Base-by-base conservation (phyloP, 441 rosid genomes). In the Macaranga tanarius region DNA sequence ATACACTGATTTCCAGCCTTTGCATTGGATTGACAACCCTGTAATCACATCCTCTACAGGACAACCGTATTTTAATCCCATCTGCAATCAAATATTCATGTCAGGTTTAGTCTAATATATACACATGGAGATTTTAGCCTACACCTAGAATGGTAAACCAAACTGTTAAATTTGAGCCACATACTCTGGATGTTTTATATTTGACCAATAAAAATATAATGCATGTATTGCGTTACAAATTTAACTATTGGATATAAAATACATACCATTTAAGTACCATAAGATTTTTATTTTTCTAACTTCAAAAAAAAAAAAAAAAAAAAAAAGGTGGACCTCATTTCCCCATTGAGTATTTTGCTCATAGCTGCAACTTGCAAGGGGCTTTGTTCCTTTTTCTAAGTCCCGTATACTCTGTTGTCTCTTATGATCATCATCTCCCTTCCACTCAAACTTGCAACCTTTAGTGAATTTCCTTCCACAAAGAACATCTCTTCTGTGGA, bases 11-110 rank as follows among this genome's bases (percentile, higher is more conserved):
- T 81, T 89, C 95, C 95, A 90, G 73, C 98, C 97, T 10, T 73
- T 81, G 74, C 88, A 85, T 72, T 90, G 87, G 74, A 91, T 87
- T 17, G 86, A 74, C 64, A 91, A 73, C 70, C 97, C 98, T 42
- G 92, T 91, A 45, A 93, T 86, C 44, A 88, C 86, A 77, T 91
- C 97, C 67, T 93, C 98, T 12, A 86, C 93, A 0, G 91, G 86
- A 55, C 84, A 84, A 34, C 97, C 96, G 16, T 91, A 91, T 69
- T 79, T 89, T 68, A 93, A 7, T 54, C 98, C 98, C 83, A 84
- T 84, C 96, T 93, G 87, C 62, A 69, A 78, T 54, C 40, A 65
- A 73, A 71, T 57, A 73, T 67, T 70, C 64, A 72, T 38, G 40
- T 20, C 31, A 28, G 2, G 2, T 64, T 42, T 20, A 62, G 54